Conservation (phyloP, 371 early-diverging fungal species). For the Batkoa obscura region DNA sequence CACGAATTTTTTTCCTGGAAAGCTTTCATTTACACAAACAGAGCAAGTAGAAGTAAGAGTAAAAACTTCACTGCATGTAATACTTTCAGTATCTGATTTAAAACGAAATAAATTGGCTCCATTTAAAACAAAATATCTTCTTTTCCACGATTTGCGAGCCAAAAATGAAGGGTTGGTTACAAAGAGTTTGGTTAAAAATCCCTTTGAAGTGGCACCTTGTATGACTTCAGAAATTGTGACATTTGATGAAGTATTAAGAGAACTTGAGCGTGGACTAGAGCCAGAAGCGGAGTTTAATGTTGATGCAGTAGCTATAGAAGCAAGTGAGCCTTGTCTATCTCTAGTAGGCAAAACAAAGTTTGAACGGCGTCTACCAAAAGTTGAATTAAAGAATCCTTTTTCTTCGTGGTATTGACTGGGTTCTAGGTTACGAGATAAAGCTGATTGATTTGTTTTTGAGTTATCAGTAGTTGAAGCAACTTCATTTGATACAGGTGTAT, state of each 20-base stretch:
- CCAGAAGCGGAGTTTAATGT: not conserved
- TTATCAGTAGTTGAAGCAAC: not conserved
- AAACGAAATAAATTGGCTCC: conserved; percentile 8
- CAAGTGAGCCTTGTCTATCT: conserved; percentile 3
- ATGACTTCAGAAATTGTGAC: not conserved
- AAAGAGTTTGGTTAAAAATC: not conserved
- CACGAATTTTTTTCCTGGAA: conserved; percentile 1
- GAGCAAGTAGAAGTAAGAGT: not conserved
- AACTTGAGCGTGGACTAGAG: conserved; percentile 1
- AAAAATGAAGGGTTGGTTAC: not conserved
- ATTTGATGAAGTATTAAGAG: not conserved
- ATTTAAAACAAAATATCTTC: conserved; percentile 7
- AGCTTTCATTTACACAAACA: conserved; percentile 2
- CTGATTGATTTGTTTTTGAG: not conserved
- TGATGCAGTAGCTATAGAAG: conserved; percentile 1
- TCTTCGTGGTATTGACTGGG: not conserved
- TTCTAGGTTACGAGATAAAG: no score
- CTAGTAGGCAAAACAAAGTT: not conserved
- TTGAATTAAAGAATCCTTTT: not conserved
- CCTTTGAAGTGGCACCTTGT: not conserved
- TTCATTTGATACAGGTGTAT: not conserved
- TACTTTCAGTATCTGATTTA: not conserved
- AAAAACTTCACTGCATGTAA: not conserved
- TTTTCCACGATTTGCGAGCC: conserved; percentile 10
- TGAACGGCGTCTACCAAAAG: conserved; percentile 1